Conservation (phyloP, 1,139 yeast species). For the Arxiozyma heterogenica region DNA sequence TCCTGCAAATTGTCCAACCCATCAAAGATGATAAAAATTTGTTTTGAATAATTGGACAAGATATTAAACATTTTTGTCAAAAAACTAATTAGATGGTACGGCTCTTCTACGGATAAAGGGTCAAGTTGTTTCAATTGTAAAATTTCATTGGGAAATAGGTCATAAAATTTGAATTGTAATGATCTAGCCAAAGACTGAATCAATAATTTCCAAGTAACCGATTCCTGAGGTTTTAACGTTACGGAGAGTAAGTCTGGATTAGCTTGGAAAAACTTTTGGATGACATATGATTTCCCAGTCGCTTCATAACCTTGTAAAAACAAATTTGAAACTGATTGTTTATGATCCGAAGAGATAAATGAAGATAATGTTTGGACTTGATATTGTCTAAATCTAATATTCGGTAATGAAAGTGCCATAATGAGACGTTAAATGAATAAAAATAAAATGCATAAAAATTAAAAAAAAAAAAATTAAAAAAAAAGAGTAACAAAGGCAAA, state of each 20-base stretch:
- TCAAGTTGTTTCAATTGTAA: conserved; percentile 14
- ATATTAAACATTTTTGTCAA: conserved; percentile 14
- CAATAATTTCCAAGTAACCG: conserved; percentile 28
- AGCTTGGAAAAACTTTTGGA: conserved; percentile 14
- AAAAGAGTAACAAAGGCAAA: neutral
- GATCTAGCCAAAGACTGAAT: conserved; percentile 25
- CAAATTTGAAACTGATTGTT: conserved; percentile 19
- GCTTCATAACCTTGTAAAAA: conserved; percentile 25
- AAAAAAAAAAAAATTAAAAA: too few species aligned
- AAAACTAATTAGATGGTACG: conserved; percentile 20
- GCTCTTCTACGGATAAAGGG: conserved; percentile 27
- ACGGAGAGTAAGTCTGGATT: conserved; percentile 14
- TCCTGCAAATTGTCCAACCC: conserved; percentile 28
- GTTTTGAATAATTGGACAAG: conserved; percentile 10
- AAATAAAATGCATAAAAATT: neutral
- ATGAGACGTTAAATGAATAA: neutral
- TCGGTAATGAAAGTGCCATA: conserved; percentile 5
- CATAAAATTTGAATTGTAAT: conserved; percentile 15
- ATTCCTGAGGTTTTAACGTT: conserved; percentile 23
- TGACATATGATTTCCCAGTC: conserved; percentile 25
- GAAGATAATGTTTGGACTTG: conserved; percentile 19
- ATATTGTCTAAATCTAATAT: conserved; percentile 19
- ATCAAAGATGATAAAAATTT: conserved; percentile 22
- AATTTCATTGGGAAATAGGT: conserved; percentile 11
- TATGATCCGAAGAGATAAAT: conserved; percentile 17